Percentiles rank a stretch among this genome's conserved stretches.
Conservation (phyloP, 83 land plant species). For the Thuja plicata region DNA sequence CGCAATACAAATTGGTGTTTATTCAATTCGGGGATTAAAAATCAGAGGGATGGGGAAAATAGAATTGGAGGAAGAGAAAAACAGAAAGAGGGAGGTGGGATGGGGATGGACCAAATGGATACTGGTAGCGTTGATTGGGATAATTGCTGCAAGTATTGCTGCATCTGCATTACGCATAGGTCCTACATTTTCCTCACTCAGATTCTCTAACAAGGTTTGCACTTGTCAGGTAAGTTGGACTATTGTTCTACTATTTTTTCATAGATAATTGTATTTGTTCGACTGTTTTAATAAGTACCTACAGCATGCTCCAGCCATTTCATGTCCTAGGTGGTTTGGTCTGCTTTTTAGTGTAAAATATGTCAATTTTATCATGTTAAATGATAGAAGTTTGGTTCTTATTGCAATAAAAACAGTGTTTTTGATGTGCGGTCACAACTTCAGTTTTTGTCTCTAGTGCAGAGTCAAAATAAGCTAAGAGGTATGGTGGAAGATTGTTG, state of each 20-base stretch:
- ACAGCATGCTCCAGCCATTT: too few species aligned
- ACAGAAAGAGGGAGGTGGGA: neutral
- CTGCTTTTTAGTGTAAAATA: too few species aligned
- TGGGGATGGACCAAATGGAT: neutral
- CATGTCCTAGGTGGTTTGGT: too few species aligned
- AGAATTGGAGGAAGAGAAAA: neutral
- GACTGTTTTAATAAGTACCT: neutral
- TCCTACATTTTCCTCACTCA: neutral
- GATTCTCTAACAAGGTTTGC: conserved; percentile 1
- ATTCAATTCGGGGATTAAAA: too few species aligned
- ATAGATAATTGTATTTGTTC: neutral
- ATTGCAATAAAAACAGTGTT: too few species aligned
- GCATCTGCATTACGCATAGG: conserved; percentile 1
- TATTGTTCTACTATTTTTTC: neutral
- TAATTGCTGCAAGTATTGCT: neutral
- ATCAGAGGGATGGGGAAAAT: neutral
- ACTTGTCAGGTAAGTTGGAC: neutral
- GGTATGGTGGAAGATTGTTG: conserved; percentile 91
- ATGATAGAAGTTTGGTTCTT: too few species aligned
- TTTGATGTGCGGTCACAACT: neutral
- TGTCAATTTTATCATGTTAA: too few species aligned
- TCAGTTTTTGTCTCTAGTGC: conserved; percentile 1
- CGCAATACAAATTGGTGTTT: too few species aligned
- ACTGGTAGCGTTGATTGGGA: neutral
- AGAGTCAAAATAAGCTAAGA: conserved; percentile 49